Evolutionary conservation across 768 basidiomycete species (phyloP), one percentile per base, ranked within the genome.

Genomic region (Stropharia rugosoannulata): DNA sequence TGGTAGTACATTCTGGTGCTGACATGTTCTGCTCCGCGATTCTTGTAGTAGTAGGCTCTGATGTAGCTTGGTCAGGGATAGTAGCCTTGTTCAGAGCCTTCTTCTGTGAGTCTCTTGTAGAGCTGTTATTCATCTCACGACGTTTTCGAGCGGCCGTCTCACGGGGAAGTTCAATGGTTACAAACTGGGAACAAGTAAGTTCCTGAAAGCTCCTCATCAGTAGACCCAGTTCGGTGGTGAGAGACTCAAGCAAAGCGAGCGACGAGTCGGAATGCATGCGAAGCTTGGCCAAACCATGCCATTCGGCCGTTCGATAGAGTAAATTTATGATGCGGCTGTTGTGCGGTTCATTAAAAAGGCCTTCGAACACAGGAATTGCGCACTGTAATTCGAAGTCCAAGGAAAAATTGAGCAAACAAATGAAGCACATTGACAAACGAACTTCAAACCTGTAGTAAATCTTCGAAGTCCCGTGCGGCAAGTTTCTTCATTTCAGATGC

Each of bases 351-450:
- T 61, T 65, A 0, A 78, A 57, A 0, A 78, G 62, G 0, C 69
- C 73, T 19, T 77, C 70, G 22, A 76, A 74, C 0, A 57, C 68
- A 0, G 76, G 76, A 1, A 76, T 67, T 1, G 65, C 56, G 54
- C 69, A 73, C 74, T 75, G 38, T 16, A 29, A 36, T 16, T 16
- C 18, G 9, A 18, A 16, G 19, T 29, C 9, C n/a, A 12, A 10
- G 16, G 16, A 36, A 29, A 2, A n/a, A n/a, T n/a, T 12, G 13
- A 32, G 11, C 63, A 29, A 29, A 29, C n/a, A 7, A 29, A 7
- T 29, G 27, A 3, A 29, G 5, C 48, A 58, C 13, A 38, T 37
- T 0, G 66, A 64, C 2, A 42, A 50, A 6, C 69, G 43, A 2
- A 71, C 56, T 46, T 73, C 68, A 1, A 62, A 49, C 48, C 35